Evolutionary conservation across 2,329 filamentous ascomycete species (phyloP).

Genomic region (Massarina eburnea): DNA sequence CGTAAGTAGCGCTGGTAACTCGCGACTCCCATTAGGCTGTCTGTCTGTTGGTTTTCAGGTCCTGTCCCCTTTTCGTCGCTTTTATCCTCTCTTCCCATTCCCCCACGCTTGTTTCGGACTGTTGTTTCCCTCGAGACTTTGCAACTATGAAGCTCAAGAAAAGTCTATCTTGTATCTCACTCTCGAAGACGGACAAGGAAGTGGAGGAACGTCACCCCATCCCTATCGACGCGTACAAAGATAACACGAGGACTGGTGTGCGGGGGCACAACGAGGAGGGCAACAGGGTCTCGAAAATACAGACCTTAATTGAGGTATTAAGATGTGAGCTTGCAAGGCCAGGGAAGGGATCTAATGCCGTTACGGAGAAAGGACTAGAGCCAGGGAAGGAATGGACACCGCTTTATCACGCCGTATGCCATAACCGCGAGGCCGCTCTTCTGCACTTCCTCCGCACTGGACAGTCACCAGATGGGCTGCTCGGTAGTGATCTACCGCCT

Average conservation of each 20-base stretch:
- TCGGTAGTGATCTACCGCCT: slow-evolving; percentile 23
- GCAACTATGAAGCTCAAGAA: slow-evolving; percentile 1
- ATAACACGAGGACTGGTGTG: not conserved
- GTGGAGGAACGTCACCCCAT: not conserved
- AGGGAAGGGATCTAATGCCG: slow-evolving; percentile 7
- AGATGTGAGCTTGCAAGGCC: slow-evolving; percentile 32
- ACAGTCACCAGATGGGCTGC: slow-evolving; percentile 27
- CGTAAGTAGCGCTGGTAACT: not conserved
- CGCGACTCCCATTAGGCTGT: too few relatives aligned
- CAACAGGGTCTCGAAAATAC: slow-evolving; percentile 27
- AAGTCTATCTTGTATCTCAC: slow-evolving; percentile 7
- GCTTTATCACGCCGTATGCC: slow-evolving; percentile 32
- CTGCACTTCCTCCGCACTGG: slow-evolving; percentile 32
- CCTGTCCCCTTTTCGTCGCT: not conserved
- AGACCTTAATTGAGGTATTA: slow-evolving; percentile 34
- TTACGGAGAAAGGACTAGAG: slow-evolving; percentile 9
- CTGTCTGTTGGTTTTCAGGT: too few relatives aligned
- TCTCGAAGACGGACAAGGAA: slow-evolving; percentile 6
- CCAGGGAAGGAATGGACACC: slow-evolving; percentile 35
- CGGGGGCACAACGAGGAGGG: not conserved
- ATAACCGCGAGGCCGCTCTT: slow-evolving; percentile 36
- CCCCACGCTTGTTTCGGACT: too few relatives aligned
- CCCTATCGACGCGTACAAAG: not conserved
- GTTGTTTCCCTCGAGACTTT: not conserved
- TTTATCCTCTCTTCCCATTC: slow-evolving; percentile 1